These are phyloP conservation scores for Micractinium sp. DNA, from an alignment of 139 green algal species.

Conservation along the genomic window DNA sequence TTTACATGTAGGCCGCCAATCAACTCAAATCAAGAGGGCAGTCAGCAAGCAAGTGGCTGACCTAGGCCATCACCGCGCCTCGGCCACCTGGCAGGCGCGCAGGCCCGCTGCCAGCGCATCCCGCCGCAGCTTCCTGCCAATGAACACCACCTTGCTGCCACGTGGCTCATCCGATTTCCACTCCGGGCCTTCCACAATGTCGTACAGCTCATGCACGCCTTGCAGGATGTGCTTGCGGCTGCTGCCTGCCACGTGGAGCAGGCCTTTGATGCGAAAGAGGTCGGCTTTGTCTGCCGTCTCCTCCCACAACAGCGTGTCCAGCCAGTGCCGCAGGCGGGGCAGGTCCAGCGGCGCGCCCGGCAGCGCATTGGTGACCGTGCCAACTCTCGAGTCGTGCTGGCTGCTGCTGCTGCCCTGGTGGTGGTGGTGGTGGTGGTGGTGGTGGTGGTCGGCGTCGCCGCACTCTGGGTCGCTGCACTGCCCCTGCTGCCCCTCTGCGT, in stretches of 20 bases:
- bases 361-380: conserved; percentile 48
- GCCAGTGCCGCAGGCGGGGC: conserved; percentile 53
- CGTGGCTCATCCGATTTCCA: conserved; percentile 52
- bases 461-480: neutral
- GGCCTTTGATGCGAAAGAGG: conserved; percentile 82
- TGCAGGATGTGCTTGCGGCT: conserved; percentile 56
- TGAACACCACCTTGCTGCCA: conserved; percentile 66
- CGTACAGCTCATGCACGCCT: conserved; percentile 86
- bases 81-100: conserved; percentile 1
- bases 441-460: conserved; percentile 16
- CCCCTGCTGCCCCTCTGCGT: neutral
- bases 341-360: conserved; percentile 43
- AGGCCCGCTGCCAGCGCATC: conserved; percentile 20
- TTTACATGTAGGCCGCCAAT: too few species aligned
- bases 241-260: conserved; percentile 68
- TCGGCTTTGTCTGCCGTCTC: conserved; percentile 39
- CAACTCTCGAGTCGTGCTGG: conserved; percentile 40
- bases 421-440: conserved; percentile 21
- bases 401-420: neutral
- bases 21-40: too few species aligned
- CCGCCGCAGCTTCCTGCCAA: conserved; percentile 63
- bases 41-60: too few species aligned
- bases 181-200: conserved; percentile 62
- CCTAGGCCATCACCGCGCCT: too few species aligned
- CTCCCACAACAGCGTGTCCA: conserved; percentile 77